Evolutionary conservation across 2,329 filamentous ascomycete genomes (phyloP).

Genomic region (Massarina eburnea): DNA sequence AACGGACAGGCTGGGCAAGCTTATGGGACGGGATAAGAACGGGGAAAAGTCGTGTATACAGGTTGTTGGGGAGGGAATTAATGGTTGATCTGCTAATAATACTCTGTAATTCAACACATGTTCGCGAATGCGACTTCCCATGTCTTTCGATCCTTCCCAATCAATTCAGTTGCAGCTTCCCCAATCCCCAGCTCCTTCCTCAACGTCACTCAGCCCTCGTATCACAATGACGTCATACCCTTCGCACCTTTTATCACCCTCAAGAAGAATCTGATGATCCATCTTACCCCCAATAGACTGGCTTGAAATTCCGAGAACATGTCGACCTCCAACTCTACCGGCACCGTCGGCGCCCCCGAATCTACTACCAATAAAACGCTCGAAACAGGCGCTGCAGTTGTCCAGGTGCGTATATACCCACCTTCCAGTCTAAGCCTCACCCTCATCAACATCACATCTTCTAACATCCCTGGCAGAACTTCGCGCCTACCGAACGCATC

Average conservation of each 20-base stretch:
- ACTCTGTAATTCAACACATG: no score
- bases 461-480: constrained; percentile 51
- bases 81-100: no score
- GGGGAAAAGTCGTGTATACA: constrained; percentile 28
- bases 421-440: not conserved
- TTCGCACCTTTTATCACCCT: no score
- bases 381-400: constrained; percentile 61
- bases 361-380: constrained; percentile 60
- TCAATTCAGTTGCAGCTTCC: not conserved
- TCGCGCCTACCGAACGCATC: constrained; percentile 71
- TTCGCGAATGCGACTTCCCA: no score
- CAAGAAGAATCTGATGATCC: not conserved
- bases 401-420: constrained; percentile 52
- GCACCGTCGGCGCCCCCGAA: constrained; percentile 53
- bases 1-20: constrained; percentile 39
- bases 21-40: constrained; percentile 36
- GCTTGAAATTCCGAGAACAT: no score
- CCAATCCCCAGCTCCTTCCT: not conserved
- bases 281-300: not conserved
- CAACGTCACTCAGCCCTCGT: not conserved
- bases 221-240: not conserved
- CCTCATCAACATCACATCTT: not conserved
- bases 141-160: no score
- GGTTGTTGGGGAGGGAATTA: constrained; percentile 20
- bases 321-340: constrained; percentile 39